Evolutionary conservation across 805 yeast species (phyloP), one percentile per base, ranked within the genome.

Genomic region (Candida golubevii): DNA sequence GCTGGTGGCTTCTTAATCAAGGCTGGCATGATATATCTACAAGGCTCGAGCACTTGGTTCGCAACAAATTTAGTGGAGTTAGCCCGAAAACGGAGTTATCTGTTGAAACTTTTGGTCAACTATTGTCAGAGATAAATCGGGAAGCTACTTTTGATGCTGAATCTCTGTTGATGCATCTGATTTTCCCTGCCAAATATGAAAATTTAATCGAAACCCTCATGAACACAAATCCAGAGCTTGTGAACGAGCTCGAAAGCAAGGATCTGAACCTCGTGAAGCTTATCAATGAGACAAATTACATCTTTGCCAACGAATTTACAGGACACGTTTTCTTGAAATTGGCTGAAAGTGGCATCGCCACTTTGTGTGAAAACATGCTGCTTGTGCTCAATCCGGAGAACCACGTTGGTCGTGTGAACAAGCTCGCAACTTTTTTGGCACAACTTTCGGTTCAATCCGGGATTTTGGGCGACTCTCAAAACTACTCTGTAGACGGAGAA

Each of bases 1-100:
- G 90, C 48, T 91, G 97, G 97, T 91, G 97, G 97, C 63, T 91
- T 37, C 70, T 91, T 40, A 89, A 91, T 62, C 79, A 82, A 51
- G 98, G 98, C 0, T 88, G 93, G 89, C 55, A 72, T 18, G 67
- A 72, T 30, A 66, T 87, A 31, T 72, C 78, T 18, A 65, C 71
- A 27, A 63, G 73, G 15, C 78, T 88, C 27, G 79, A 80, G 55
- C 58, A 62, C 1, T 67, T 77, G 4, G 90, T 91, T 4, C 71
- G 69, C 28, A 71, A 70, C 29, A 81, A 80, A 23, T 88, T 88
- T 60, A 75, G 69, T 9, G 73, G 71, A 9, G 67, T 86, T 27
- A 82, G 80, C 49, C 95, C 96, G 30, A 75, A 89, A 50, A 79
- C 85, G 14, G 90, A 83, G 56, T 62, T 91, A 40, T 65, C 83